Conservation (phyloP, 1,284 basidiomycete species). For the Heterobasidion irregulare region DNA sequence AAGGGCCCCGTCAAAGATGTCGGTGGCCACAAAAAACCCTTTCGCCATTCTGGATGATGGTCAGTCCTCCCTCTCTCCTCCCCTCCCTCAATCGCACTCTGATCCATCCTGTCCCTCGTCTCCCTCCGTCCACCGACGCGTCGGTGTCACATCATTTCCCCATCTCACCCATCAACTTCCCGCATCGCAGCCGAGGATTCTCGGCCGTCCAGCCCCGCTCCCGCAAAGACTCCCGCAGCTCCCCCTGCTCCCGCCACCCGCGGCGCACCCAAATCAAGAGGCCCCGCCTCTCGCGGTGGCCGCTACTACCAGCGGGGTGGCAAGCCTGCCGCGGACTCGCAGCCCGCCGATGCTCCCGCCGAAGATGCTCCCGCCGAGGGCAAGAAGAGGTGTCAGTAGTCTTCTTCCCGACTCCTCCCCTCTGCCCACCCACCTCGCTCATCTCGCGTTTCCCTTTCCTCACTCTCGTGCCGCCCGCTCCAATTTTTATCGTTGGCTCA, state of each 20-base stretch:
- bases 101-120: constrained; percentile 1
- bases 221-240: constrained; percentile 27
- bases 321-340: constrained; percentile 25
- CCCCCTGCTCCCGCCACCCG: constrained; percentile 25
- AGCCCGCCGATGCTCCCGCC: constrained; percentile 26
- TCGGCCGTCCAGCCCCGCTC: constrained; percentile 31
- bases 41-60: constrained; percentile 76
- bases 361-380: constrained; percentile 36
- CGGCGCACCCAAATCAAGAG: constrained; percentile 31
- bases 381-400: constrained; percentile 46
- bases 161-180: background rate
- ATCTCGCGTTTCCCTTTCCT: background rate
- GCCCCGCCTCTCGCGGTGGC: constrained; percentile 64
- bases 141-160: background rate
- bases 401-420: constrained; percentile 4
- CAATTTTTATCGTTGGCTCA: background rate
- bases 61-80: constrained; percentile 24
- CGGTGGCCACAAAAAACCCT: constrained; percentile 79
- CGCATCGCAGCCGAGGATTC: constrained; percentile 30
- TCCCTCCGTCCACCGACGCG: background rate
- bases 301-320: constrained; percentile 71
- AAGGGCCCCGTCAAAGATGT: constrained; percentile 70
- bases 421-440: constrained; percentile 4
- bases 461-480: background rate
- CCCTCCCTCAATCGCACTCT: constrained; percentile 8